Evolutionary conservation across 192 early-diverging fungal genomes (phyloP).

Genomic region (Backusella tarrabulga): DNA sequence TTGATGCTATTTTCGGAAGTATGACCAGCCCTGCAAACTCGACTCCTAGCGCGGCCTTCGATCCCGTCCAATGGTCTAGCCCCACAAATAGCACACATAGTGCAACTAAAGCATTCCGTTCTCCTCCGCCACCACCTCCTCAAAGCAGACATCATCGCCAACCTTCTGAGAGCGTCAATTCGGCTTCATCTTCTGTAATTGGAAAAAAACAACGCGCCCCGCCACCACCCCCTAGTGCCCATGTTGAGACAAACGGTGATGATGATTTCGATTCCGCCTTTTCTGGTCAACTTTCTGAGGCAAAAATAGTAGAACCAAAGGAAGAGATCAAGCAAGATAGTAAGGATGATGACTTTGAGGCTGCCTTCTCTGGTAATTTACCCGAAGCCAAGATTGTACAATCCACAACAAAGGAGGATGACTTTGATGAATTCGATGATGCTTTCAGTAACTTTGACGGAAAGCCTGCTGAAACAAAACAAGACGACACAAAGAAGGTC

Average conservation of each 20-base stretch:
- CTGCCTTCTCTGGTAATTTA: conserved; percentile 12
- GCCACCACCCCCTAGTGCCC: conserved; percentile 8
- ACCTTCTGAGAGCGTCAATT: not conserved
- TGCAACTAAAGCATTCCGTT: conserved; percentile 1
- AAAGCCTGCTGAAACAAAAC: not conserved
- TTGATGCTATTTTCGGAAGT: conserved; percentile 10
- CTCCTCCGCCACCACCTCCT: conserved; percentile 16
- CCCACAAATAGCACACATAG: not conserved
- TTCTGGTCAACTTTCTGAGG: conserved; percentile 27
- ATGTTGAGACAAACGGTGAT: not conserved
- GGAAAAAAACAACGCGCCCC: conserved; percentile 8
- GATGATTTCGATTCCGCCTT: conserved; percentile 37
- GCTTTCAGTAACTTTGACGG: conserved; percentile 21
- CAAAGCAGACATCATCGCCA: conserved; percentile 12
- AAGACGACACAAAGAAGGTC: not conserved
- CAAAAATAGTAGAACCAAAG: conserved; percentile 13
- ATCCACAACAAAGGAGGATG: not conserved
- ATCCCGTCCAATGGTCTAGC: not conserved
- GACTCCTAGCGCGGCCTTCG: not conserved
- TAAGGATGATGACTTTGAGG: conserved; percentile 14
- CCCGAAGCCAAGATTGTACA: conserved; percentile 8
- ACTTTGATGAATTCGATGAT: conserved; percentile 31
- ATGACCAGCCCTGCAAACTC: not conserved
- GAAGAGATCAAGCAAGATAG: not conserved
- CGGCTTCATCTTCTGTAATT: not conserved